Conservation (phyloP, 2,329 filamentous ascomycete genomes). For the Diaporthe citri region DNA sequence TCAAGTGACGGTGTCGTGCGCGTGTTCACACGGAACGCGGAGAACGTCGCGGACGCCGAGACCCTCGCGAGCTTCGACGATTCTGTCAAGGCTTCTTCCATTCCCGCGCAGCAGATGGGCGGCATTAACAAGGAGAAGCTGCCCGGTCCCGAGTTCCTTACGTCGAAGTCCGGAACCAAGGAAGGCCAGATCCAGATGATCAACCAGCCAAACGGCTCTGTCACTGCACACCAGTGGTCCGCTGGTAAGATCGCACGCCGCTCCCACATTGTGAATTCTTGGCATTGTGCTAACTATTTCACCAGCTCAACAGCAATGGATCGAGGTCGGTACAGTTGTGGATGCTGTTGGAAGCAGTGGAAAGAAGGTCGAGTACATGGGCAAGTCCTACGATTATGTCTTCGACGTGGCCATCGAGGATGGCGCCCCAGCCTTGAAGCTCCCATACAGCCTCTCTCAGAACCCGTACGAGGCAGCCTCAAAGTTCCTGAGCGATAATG, state of each 20-base stretch:
- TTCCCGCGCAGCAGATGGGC: conserved; percentile 87
- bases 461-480: conserved; percentile 93
- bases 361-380: conserved; percentile 80
- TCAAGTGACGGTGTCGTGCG: conserved; percentile 89
- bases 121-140: conserved; percentile 92
- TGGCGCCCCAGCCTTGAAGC: conserved; percentile 89
- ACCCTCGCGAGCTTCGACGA: conserved; percentile 82
- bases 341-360: conserved; percentile 87
- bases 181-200: conserved; percentile 97
- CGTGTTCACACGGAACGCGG: conserved; percentile 81
- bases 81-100: conserved; percentile 84
- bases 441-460: conserved; percentile 93
- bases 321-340: conserved; percentile 93
- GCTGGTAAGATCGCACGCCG: conserved; percentile 49
- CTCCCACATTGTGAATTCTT: not conserved
- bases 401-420: conserved; percentile 98
- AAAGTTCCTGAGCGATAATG: conserved; percentile 90
- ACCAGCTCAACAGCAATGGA: conserved; percentile 77
- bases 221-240: conserved; percentile 93
- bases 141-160: conserved; percentile 88
- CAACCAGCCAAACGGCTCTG: conserved; percentile 80
- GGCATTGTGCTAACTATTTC: conserved; percentile 43
- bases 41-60: conserved; percentile 77
- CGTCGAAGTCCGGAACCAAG: conserved; percentile 87
- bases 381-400: conserved; percentile 94